These are phyloP conservation scores for Suzukiozyma palmioleophila DNA, from an alignment of 1,139 yeast species.

Conservation along the genomic window DNA sequence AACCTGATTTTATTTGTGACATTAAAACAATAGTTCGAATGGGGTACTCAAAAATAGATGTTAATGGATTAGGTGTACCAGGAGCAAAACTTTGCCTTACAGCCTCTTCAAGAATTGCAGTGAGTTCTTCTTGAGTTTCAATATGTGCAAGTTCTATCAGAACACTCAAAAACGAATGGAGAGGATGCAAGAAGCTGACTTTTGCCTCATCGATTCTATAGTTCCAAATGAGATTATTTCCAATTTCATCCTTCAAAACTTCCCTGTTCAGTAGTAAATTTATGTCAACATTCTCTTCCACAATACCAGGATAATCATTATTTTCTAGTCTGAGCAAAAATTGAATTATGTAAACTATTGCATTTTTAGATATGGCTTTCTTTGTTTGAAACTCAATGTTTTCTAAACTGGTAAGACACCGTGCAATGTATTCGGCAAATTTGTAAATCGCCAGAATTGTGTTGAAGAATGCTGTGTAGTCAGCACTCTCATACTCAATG, in stretches of 20 bases:
- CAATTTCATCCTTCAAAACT: constrained; percentile 20
- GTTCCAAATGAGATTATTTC: constrained; percentile 18
- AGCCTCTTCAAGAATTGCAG: constrained; percentile 14
- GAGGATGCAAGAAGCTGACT: constrained; percentile 75
- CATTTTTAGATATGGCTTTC: constrained; percentile 20
- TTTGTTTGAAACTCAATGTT: constrained; percentile 15
- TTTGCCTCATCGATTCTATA: constrained; percentile 33
- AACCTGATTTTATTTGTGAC: constrained; percentile 55
- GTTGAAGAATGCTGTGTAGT: constrained; percentile 78
- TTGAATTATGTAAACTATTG: constrained; percentile 28
- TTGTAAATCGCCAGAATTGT: constrained; percentile 69
- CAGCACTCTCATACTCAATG: constrained; percentile 86
- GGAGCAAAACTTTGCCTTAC: constrained; percentile 3
- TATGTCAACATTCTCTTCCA: constrained; percentile 28
- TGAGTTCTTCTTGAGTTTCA: constrained; percentile 16
- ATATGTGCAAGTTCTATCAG: constrained; percentile 52
- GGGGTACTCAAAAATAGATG: constrained; percentile 64
- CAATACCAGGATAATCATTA: constrained; percentile 24
- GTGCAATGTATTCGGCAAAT: constrained; percentile 55
- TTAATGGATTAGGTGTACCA: constrained; percentile 9
- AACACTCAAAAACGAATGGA: constrained; percentile 73
- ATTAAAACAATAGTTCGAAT: constrained; percentile 60
- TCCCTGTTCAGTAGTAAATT: constrained; percentile 13
- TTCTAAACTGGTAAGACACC: constrained; percentile 34
- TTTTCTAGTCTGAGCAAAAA: constrained; percentile 29